Evolutionary conservation across 352 stramenopile species (phyloP).

Genomic region (Phytophthora agathidicida): DNA sequence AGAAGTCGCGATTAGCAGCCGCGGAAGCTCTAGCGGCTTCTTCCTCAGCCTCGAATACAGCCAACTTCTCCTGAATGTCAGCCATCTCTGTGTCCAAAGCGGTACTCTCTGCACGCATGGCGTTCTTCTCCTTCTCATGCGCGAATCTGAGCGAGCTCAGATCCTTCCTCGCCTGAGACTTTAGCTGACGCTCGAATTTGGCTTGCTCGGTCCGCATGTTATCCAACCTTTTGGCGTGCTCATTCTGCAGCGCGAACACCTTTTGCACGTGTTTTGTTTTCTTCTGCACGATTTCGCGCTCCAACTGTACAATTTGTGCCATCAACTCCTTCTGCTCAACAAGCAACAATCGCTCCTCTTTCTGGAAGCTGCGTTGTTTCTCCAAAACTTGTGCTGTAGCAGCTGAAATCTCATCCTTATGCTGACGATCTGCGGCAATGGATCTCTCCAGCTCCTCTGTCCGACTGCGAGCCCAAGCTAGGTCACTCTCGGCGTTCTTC

Average conservation of each 20-base stretch:
- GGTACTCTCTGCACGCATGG: conserved; percentile 31
- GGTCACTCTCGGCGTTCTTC: conserved; percentile 56
- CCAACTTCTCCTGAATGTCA: conserved; percentile 26
- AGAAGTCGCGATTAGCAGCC: conserved; percentile 44
- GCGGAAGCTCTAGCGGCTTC: conserved; percentile 17
- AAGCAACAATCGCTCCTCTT: conserved; percentile 61
- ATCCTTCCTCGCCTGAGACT: conserved; percentile 63
- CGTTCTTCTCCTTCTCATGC: conserved; percentile 59
- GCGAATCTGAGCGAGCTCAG: conserved; percentile 44
- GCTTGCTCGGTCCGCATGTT: conserved; percentile 48
- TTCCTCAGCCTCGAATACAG: conserved; percentile 32
- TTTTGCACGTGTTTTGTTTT: conserved; percentile 67
- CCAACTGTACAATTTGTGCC: conserved; percentile 59
- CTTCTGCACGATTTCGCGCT: conserved; percentile 59
- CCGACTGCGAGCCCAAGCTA: conserved; percentile 57
- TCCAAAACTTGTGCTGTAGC: conserved; percentile 45
- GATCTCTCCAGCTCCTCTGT: conserved; percentile 52
- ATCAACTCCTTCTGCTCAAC: conserved; percentile 63
- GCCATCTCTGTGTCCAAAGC: conserved; percentile 41
- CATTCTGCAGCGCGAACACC: conserved; percentile 55
- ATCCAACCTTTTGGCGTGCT: conserved; percentile 39
- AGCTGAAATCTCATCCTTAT: conserved; percentile 38
- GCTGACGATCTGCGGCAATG: conserved; percentile 33
- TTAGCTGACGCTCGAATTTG: conserved; percentile 57
- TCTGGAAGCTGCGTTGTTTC: conserved; percentile 56